Evolutionary conservation across 306 rosid genomes (phyloP), one percentile per base, ranked within the genome.

Genomic region (Gastrolobium bilobum): DNA sequence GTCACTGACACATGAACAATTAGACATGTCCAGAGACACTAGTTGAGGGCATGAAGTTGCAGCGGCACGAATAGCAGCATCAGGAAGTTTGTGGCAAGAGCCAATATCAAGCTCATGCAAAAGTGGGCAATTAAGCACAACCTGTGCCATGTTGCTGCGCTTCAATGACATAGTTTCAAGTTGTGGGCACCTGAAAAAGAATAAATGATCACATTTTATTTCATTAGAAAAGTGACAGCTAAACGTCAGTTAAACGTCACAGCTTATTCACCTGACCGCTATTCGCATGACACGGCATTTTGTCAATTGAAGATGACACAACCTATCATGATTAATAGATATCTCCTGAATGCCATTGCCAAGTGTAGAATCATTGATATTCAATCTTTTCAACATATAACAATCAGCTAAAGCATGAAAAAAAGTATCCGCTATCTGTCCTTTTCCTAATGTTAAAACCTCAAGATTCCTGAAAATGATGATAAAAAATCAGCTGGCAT

Each of bases 101-200:
- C 94, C 91, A 57, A 96, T 89, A 86, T 96, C 98, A 78, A 96
- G 91, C 54, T 90, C 90, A n/a, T 4, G 93, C 90, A 96, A 71
- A 61, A 93, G 90, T 79, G 98, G 98, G 85, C 99, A 91, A 84
- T 84, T 93, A 37, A 96, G 94, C 66, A 89, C 91, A 59, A 96
- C 97, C 59, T 96, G 99, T 37, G 98, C 98, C 99, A 96, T 96
- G 88, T 81, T 91, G 79, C 96, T 96, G 66, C 99, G 99, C 90
- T 93, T 96, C 94, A 96, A 85, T 26, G 99, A 96, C 89, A 96
- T 78, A n/a, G 96, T 96, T 79, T 89, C 94, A 29, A 96, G 98
- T 75, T 87, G 96, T 10, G 97, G 99, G 82, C 99, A 96, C 87
- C 99, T 96, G 80, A 77, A 78, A 83, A 70, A 67, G 62, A 74